These are phyloP conservation scores for Sclerotinia borealis DNA, from an alignment of 2,329 filamentous ascomycete genomes.

Conservation along the genomic window DNA sequence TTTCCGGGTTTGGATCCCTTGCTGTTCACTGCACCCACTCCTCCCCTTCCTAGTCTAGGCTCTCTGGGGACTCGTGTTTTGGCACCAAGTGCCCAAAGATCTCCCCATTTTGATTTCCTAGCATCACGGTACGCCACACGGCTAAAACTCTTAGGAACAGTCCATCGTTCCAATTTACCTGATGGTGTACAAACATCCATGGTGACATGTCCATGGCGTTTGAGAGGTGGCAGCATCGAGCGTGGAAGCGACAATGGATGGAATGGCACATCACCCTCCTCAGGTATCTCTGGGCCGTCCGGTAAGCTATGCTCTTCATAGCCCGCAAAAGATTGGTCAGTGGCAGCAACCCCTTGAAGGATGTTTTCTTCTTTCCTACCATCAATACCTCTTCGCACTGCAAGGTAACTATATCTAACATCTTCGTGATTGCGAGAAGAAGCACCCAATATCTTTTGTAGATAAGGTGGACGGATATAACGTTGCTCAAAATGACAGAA, in stretches of 20 bases:
- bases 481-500: conserved; percentile 89
- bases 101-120: conserved; percentile 84
- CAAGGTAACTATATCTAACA: conserved; percentile 83
- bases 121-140: conserved; percentile 85
- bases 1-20: conserved; percentile 35
- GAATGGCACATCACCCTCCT: conserved; percentile 25
- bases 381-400: conserved; percentile 67
- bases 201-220: conserved; percentile 80
- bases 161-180: conserved; percentile 88
- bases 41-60: conserved; percentile 51
- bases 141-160: conserved; percentile 74
- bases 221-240: conserved; percentile 72
- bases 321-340: conserved; percentile 64
- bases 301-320: conserved; percentile 49
- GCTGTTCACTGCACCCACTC: conserved; percentile 14
- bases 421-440: conserved; percentile 79
- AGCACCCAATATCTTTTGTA: conserved; percentile 68
- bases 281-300: conserved; percentile 11
- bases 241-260: conserved; percentile 70
- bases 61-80: conserved; percentile 68
- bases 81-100: conserved; percentile 90
- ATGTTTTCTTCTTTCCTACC: conserved; percentile 39
- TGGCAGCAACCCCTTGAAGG: conserved; percentile 49
- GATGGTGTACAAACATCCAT: conserved; percentile 86
- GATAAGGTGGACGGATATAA: conserved; percentile 75